Conservation (phyloP, 768 basidiomycete species). For the Phylloporus arenicola region DNA sequence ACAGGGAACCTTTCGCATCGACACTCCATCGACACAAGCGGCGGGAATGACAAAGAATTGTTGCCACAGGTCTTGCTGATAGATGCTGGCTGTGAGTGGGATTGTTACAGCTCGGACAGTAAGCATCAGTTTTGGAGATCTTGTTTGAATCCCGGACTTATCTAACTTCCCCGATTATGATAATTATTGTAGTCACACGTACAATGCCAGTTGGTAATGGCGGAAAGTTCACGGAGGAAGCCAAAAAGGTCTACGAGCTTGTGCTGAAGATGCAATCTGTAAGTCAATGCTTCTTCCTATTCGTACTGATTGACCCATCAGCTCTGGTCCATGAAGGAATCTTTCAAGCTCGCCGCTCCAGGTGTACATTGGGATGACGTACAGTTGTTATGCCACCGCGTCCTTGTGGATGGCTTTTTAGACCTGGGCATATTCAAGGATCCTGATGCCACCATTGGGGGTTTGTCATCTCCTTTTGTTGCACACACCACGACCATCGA, state of each 20-base stretch:
- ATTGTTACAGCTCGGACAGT: conserved; percentile 62
- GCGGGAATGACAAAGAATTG: conserved; percentile 32
- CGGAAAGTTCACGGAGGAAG: conserved; percentile 81
- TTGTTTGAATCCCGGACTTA: not conserved
- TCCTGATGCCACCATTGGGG: conserved; percentile 34
- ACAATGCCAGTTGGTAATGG: conserved; percentile 93
- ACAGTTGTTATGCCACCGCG: conserved; percentile 77
- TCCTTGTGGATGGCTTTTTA: conserved; percentile 79
- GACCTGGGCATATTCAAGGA: conserved; percentile 81
- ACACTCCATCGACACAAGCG: conserved; percentile 14
- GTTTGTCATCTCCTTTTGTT: conserved; percentile 4
- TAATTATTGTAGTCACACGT: conserved; percentile 47
- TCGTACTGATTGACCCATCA: not conserved
- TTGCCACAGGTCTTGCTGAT: conserved; percentile 77
- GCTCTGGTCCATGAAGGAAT: conserved; percentile 42
- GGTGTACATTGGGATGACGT: conserved; percentile 89
- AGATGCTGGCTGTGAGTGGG: conserved; percentile 93
- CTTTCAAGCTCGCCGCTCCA: conserved; percentile 64
- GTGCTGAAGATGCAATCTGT: conserved; percentile 91
- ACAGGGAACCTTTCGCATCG: conserved; percentile 40
- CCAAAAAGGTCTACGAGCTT: conserved; percentile 76
- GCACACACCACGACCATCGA: not conserved
- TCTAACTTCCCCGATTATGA: not conserved
- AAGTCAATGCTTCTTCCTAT: conserved; percentile 2
- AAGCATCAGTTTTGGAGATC: conserved; percentile 16